A percentile compares a stretch with the other conserved stretches of the same genome.
Conservation (phyloP, 176 grass and related monocot species). For the Alopecurus myosuroides region DNA sequence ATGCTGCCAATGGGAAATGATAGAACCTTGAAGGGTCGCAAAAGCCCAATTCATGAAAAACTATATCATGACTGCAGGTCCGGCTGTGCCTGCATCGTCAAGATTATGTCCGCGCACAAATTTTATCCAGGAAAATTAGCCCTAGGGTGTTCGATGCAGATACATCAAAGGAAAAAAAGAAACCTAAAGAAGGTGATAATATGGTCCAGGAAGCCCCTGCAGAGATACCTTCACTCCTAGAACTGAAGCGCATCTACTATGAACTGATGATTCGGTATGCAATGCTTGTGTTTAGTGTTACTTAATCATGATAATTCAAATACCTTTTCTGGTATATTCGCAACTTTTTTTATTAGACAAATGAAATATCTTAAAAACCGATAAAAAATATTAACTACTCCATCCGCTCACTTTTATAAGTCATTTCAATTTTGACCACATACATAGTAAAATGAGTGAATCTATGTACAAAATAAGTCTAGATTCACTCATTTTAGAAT, state of each 20-base stretch:
- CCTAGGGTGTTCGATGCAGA: slow-evolving; percentile 78
- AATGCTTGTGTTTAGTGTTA: neutral
- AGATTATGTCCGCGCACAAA: slow-evolving; percentile 86
- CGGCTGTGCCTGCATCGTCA: slow-evolving; percentile 83
- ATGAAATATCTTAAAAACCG: neutral
- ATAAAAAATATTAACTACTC: neutral
- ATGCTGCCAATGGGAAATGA: neutral
- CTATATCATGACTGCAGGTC: slow-evolving; percentile 45
- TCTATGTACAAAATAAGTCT: too few relatives aligned
- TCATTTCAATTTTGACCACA: too few relatives aligned
- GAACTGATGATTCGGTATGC: slow-evolving; percentile 87
- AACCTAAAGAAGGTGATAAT: slow-evolving; percentile 81
- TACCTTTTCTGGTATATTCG: neutral
- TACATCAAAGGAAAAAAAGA: slow-evolving; percentile 88
- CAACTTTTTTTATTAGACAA: neutral
- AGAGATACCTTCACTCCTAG: slow-evolving; percentile 74
- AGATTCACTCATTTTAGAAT: too few relatives aligned
- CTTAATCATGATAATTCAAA: neutral
- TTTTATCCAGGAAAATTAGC: slow-evolving; percentile 95
- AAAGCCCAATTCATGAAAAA: neutral
- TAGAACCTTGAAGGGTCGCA: neutral
- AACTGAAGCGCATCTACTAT: slow-evolving; percentile 93
- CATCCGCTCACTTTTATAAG: too few relatives aligned
- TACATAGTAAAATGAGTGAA: too few relatives aligned
- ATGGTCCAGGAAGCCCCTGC: slow-evolving; percentile 87